Percentiles rank a stretch among this genome's conserved stretches.
These are phyloP conservation scores for Iodosphaeria phyllophila DNA, from an alignment of 2,329 filamentous ascomycete species.

Conservation along the genomic window DNA sequence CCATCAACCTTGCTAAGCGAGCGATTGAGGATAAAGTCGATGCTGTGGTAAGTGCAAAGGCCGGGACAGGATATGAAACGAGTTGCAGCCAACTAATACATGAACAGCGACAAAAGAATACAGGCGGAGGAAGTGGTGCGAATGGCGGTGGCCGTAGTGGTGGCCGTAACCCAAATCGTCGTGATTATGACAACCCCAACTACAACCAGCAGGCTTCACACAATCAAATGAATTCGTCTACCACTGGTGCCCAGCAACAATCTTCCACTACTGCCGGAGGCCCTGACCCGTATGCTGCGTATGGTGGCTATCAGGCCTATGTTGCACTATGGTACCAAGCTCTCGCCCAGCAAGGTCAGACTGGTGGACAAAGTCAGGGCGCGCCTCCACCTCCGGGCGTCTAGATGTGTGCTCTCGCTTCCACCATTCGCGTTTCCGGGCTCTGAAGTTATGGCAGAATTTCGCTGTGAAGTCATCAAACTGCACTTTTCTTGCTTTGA, in stretches of 20 bases:
- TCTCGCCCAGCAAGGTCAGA: slow-evolving; percentile 30
- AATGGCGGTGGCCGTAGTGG: slow-evolving; percentile 22
- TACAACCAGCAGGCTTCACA: slow-evolving; percentile 29
- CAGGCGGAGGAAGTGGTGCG: slow-evolving; percentile 24
- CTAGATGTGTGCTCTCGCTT: too few species aligned
- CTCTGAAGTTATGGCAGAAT: too few species aligned
- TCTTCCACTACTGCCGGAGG: slow-evolving; percentile 25
- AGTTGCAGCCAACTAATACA: slow-evolving; percentile 11
- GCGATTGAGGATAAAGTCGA: slow-evolving; percentile 88
- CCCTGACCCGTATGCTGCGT: slow-evolving; percentile 58
- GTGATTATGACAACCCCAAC: slow-evolving; percentile 34
- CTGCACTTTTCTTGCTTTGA: too few species aligned
- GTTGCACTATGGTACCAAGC: slow-evolving; percentile 68
- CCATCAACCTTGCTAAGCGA: slow-evolving; percentile 63
- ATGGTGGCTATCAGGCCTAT: slow-evolving; percentile 71
- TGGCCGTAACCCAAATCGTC: slow-evolving; percentile 18
- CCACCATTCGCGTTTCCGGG: too few species aligned
- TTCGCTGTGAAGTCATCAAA: too few species aligned
- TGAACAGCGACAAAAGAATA: slow-evolving; percentile 33
- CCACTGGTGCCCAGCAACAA: slow-evolving; percentile 17
- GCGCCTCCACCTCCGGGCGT: too few species aligned
- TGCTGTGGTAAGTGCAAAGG: slow-evolving; percentile 52
- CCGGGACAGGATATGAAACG: background rate
- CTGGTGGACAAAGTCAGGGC: slow-evolving; percentile 12
- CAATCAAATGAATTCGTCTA: slow-evolving; percentile 19